Conservation (phyloP, 208 protist species). For the Trypanosoma avium region DNA sequence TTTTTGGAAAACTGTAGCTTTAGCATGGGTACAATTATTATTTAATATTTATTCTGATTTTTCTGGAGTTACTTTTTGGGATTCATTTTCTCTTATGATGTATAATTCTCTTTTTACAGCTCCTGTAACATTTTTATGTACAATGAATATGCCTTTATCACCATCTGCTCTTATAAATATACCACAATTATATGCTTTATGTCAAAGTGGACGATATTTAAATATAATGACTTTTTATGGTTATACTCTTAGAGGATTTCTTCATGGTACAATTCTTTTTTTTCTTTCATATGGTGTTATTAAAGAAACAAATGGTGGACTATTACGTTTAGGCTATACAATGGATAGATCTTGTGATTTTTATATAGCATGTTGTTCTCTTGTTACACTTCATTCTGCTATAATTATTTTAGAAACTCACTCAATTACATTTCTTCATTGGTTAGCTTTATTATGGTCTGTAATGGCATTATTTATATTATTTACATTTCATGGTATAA, state of each 20-base stretch:
- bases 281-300: constrained; percentile 43
- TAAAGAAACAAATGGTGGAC: constrained; percentile 31
- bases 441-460: constrained; percentile 58
- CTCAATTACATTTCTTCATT: constrained; percentile 69
- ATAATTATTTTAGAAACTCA: constrained; percentile 86
- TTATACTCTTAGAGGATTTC: constrained; percentile 68
- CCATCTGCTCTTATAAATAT: constrained; percentile 49
- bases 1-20: constrained; percentile 95
- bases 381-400: constrained; percentile 81
- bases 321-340: constrained; percentile 34
- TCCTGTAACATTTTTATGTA: constrained; percentile 80
- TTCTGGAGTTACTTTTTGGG: constrained; percentile 88
- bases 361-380: constrained; percentile 71
- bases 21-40: constrained; percentile 92
- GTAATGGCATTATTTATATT: constrained; percentile 62
- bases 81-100: constrained; percentile 79
- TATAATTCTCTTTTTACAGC: constrained; percentile 89
- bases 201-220: constrained; percentile 65
- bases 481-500: constrained; percentile 38
- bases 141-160: constrained; percentile 80
- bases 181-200: constrained; percentile 69
- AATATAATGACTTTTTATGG: constrained; percentile 74
- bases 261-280: constrained; percentile 78
- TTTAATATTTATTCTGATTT: constrained; percentile 83
- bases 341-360: constrained; percentile 73